These are phyloP conservation scores for Salinomyces thailandicus DNA, from an alignment of 2,329 filamentous ascomycete species.

Conservation along the genomic window DNA sequence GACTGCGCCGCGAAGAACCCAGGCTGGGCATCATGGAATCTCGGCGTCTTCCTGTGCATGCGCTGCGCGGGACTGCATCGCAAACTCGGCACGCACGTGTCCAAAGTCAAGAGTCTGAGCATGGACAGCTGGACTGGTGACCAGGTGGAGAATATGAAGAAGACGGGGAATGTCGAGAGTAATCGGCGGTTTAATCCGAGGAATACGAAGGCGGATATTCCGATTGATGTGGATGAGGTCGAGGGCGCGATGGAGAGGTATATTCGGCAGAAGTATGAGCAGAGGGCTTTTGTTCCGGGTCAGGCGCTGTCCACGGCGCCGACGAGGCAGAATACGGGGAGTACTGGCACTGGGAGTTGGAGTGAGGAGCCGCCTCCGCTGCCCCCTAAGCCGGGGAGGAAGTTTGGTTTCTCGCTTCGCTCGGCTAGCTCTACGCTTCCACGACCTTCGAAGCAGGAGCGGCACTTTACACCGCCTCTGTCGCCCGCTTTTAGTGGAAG, in stretches of 20 bases:
- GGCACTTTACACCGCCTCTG: constrained; percentile 26
- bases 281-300: constrained; percentile 41
- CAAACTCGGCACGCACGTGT: constrained; percentile 94
- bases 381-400: constrained; percentile 49
- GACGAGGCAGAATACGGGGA: constrained; percentile 45
- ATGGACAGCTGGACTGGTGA: constrained; percentile 97
- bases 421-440: constrained; percentile 61
- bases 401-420: constrained; percentile 55
- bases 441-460: constrained; percentile 43
- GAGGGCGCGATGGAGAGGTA: constrained; percentile 93
- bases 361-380: constrained; percentile 48
- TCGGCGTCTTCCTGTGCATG: constrained; percentile 96
- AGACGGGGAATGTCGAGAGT: constrained; percentile 72
- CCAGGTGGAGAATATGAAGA: constrained; percentile 97
- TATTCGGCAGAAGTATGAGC: constrained; percentile 88
- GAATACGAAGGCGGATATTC: constrained; percentile 71
- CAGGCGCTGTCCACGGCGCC: constrained; percentile 12
- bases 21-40: constrained; percentile 97
- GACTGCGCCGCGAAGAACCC: constrained; percentile 89
- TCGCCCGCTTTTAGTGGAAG: constrained; percentile 24
- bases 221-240: constrained; percentile 82
- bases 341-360: constrained; percentile 39
- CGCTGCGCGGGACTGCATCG: constrained; percentile 91
- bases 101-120: constrained; percentile 95
- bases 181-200: constrained; percentile 86